phyloP scores from a whole-genome alignment of 805 yeast genomes.

The Wickerhamiella musiphila region DNA sequence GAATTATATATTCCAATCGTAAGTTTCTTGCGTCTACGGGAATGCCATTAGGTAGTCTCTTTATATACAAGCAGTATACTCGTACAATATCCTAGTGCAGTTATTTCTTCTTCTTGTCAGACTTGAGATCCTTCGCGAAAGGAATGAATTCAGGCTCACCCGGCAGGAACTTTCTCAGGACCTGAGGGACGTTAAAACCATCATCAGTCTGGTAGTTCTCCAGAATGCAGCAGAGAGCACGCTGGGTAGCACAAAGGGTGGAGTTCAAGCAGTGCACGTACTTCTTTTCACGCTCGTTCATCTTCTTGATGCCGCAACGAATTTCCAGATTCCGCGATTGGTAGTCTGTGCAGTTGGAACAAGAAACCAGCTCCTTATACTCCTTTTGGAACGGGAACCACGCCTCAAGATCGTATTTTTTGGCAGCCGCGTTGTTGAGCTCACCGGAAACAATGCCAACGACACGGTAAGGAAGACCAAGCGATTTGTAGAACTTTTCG shows the following conservation, averaged over 20 bases:
- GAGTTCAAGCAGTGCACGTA: slow-evolving; percentile 98
- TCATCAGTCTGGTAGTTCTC: slow-evolving; percentile 98
- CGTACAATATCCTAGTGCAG: too few species aligned
- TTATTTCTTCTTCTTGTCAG: slow-evolving; percentile 14
- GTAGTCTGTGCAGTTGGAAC: slow-evolving; percentile 98
- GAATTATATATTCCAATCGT: too few species aligned
- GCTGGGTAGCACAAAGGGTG: slow-evolving; percentile 92
- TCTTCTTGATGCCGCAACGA: slow-evolving; percentile 94
- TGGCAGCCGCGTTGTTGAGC: slow-evolving; percentile 97
- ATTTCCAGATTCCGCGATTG: slow-evolving; percentile 97
- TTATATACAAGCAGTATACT: too few species aligned
- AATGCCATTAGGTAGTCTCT: too few species aligned
- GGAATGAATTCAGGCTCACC: slow-evolving; percentile 98
- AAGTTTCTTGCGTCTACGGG: too few species aligned
- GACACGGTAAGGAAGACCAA: slow-evolving; percentile 88
- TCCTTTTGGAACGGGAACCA: slow-evolving; percentile 99
- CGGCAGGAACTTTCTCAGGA: slow-evolving; percentile 87
- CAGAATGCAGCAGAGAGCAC: slow-evolving; percentile 91
- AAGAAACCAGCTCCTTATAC: slow-evolving; percentile 93
- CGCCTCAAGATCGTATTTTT: slow-evolving; percentile 96
- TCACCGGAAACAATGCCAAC: slow-evolving; percentile 98
- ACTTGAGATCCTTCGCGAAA: slow-evolving; percentile 53
- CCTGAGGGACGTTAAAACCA: slow-evolving; percentile 87
- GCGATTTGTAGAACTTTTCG: slow-evolving; percentile 83
- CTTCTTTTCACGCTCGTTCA: slow-evolving; percentile 88